phyloP scores from a whole-genome alignment of 2,329 filamentous ascomycete genomes.

The Fusarium brachygibbosum region DNA sequence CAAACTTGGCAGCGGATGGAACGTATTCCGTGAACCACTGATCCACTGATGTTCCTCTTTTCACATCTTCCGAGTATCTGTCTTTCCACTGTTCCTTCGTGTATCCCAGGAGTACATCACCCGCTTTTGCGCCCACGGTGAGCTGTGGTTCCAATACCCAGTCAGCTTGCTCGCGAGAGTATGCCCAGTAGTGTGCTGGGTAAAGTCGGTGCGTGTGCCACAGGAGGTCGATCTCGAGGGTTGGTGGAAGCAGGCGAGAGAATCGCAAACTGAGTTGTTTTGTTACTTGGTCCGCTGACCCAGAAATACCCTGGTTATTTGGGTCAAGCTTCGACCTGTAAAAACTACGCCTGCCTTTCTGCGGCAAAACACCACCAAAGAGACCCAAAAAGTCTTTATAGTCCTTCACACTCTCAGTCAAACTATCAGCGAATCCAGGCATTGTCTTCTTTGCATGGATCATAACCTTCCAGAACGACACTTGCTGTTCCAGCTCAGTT shows the following conservation, averaged over 20 bases:
- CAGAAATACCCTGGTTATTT: rapidly evolving
- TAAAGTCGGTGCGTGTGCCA: slow-evolving; percentile 13
- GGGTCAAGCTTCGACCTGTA: slow-evolving; percentile 11
- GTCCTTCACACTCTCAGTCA: rapidly evolving
- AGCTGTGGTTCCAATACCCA: neutral
- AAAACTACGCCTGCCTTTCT: neutral
- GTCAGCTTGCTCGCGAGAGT: neutral
- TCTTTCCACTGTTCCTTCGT: neutral
- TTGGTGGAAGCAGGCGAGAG: neutral
- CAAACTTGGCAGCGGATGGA: neutral
- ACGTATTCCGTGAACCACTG: slow-evolving; percentile 2
- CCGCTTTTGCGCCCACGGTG: rapidly evolving
- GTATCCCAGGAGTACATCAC: rapidly evolving
- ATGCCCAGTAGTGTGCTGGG: slow-evolving; percentile 2
- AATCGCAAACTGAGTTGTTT: too few relatives aligned
- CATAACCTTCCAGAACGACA: slow-evolving; percentile 2
- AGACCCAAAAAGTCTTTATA: neutral
- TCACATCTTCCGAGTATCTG: rapidly evolving
- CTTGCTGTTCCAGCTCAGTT: slow-evolving; percentile 1
- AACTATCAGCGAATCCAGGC: rapidly evolving
- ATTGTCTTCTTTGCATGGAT: rapidly evolving
- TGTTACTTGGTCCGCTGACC: neutral
- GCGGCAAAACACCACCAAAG: neutral
- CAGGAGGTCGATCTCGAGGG: neutral
- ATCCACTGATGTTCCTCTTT: neutral